phyloP scores from a whole-genome alignment of 768 basidiomycete genomes.

The Mycena capillaripes region DNA sequence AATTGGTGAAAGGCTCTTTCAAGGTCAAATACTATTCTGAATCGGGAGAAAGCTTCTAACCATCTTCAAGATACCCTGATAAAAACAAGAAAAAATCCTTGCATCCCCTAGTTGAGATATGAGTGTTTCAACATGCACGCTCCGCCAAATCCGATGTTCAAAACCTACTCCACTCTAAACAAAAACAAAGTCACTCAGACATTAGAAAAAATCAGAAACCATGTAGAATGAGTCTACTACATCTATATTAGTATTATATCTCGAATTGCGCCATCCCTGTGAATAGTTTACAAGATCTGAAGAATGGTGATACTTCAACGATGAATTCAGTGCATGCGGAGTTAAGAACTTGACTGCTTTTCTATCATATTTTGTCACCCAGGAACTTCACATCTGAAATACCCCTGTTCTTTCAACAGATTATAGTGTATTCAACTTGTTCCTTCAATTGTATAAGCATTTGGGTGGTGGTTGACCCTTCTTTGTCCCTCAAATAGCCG shows the following conservation, averaged over 20 bases:
- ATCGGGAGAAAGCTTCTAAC: too few relatives aligned
- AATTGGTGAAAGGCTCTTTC: background rate
- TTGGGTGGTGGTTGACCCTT: too few relatives aligned
- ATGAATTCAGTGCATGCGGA: background rate
- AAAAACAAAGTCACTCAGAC: too few relatives aligned
- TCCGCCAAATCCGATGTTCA: slow-evolving; percentile 1
- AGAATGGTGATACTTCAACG: background rate
- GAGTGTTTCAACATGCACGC: background rate
- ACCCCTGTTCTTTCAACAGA: too few relatives aligned
- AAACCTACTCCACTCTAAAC: background rate
- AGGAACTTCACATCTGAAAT: background rate
- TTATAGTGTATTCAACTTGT: too few relatives aligned
- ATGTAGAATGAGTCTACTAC: background rate
- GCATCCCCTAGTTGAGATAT: too few relatives aligned
- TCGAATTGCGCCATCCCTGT: background rate
- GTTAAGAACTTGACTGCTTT: background rate
- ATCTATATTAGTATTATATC: background rate
- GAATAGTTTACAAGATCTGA: background rate
- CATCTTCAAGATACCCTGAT: too few relatives aligned
- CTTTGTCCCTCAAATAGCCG: too few relatives aligned
- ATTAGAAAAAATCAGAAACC: background rate
- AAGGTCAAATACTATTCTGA: background rate
- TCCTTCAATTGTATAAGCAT: too few relatives aligned
- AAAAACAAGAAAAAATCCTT: too few relatives aligned
- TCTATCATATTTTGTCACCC: background rate